phyloP scores from a whole-genome alignment of 1,284 basidiomycete genomes.

The Cystodermella granulosa region DNA sequence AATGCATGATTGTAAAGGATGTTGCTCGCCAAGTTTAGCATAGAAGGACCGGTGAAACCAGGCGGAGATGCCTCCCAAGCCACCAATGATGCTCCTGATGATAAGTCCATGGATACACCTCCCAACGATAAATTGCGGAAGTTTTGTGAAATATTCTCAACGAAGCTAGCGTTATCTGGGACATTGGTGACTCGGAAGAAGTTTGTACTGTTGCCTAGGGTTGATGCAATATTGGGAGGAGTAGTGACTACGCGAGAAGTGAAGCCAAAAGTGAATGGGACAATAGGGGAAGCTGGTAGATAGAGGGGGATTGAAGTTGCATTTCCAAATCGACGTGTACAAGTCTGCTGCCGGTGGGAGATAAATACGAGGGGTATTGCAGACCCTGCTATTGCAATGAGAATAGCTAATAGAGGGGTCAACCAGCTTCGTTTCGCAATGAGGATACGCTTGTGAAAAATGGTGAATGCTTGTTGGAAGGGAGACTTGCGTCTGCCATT shows the following conservation, averaged over 20 bases:
- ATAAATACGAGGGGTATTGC: conserved; percentile 66
- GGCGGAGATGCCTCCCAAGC: conserved; percentile 62
- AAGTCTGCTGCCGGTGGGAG: conserved; percentile 47
- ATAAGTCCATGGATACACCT: conserved; percentile 55
- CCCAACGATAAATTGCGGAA: conserved; percentile 53
- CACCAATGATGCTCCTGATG: conserved; percentile 46
- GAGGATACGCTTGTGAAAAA: conserved; percentile 68
- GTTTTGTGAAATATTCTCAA: conserved; percentile 45
- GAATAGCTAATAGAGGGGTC: conserved; percentile 54
- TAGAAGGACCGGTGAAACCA: conserved; percentile 49
- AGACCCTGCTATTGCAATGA: conserved; percentile 60
- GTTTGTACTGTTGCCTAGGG: conserved; percentile 37
- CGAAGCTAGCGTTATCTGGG: conserved; percentile 34
- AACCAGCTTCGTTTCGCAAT: conserved; percentile 67
- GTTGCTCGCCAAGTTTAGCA: conserved; percentile 67
- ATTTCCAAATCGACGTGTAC: conserved; percentile 36
- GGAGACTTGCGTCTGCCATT: conserved; percentile 51
- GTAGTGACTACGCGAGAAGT: conserved; percentile 36
- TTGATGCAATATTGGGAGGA: conserved; percentile 45
- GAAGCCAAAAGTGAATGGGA: conserved; percentile 17
- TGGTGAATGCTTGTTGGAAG: conserved; percentile 59
- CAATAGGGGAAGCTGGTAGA: conserved; percentile 43
- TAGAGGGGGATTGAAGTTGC: conserved; percentile 44
- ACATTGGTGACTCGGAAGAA: conserved; percentile 39
- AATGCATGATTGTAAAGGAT: conserved; percentile 57